A percentile compares a stretch with the other conserved stretches of the same genome.
Conservation (phyloP, 305 asterid species). For the Lippia alba region DNA sequence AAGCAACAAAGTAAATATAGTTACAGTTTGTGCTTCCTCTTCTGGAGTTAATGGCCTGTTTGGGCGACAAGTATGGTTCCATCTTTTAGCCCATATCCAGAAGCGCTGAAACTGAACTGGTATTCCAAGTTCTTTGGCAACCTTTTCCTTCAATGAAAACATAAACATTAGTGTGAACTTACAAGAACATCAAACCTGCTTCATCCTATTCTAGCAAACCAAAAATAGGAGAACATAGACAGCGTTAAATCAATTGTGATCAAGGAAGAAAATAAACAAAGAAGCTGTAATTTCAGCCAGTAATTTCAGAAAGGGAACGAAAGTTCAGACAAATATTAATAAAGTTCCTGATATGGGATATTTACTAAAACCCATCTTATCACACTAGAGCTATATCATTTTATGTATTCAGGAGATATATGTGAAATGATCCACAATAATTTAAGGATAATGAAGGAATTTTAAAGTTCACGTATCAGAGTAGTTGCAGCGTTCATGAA, state of each 20-base stretch:
- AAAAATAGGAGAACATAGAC: not conserved
- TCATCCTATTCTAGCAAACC: slow-evolving; percentile 4
- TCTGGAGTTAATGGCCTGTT: too few species aligned
- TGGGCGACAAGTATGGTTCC: too few species aligned
- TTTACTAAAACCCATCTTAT: not conserved
- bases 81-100: too few species aligned
- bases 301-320: not conserved
- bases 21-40: too few species aligned
- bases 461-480: not conserved
- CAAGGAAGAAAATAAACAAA: not conserved
- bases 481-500: not conserved
- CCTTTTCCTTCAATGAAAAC: too few species aligned
- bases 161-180: too few species aligned
- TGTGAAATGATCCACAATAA: not conserved
- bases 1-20: not conserved
- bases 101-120: too few species aligned
- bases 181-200: not conserved
- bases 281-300: slow-evolving; percentile 2
- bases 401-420: not conserved
- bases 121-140: too few species aligned
- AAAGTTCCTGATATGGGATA: not conserved
- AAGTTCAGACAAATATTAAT: not conserved
- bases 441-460: not conserved
- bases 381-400: not conserved
- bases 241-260: slow-evolving; percentile 9